A percentile compares a stretch with the other conserved stretches of the same genome.
These are phyloP conservation scores for Mucor indicus DNA, from an alignment of 371 early-diverging fungal species.

Conservation along the genomic window DNA sequence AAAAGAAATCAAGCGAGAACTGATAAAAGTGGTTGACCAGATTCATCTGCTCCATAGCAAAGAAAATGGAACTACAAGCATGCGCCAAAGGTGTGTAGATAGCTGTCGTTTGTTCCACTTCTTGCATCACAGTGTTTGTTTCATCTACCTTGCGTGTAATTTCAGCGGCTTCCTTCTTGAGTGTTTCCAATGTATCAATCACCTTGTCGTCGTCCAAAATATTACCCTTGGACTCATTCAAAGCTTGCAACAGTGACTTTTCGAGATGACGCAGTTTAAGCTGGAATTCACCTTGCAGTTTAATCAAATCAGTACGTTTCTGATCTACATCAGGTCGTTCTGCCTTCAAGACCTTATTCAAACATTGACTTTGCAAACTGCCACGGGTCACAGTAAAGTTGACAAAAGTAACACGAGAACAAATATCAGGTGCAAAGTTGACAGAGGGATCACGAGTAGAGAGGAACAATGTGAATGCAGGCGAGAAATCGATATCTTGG, in stretches of 20 bases:
- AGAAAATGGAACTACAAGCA: slow-evolving; percentile 92
- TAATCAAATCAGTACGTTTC: slow-evolving; percentile 89
- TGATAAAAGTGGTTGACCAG: slow-evolving; percentile 93
- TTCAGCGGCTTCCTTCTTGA: slow-evolving; percentile 95
- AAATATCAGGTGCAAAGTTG: slow-evolving; percentile 93
- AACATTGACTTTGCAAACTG: slow-evolving; percentile 94
- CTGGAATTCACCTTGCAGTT: slow-evolving; percentile 96
- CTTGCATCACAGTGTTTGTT: slow-evolving; percentile 92
- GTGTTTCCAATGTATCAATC: slow-evolving; percentile 88
- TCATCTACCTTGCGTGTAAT: slow-evolving; percentile 90
- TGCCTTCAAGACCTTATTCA: slow-evolving; percentile 91
- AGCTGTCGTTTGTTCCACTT: slow-evolving; percentile 90
- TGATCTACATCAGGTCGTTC: slow-evolving; percentile 95
- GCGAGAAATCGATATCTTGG: slow-evolving; percentile 98
- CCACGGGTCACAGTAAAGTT: slow-evolving; percentile 97
- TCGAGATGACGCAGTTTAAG: slow-evolving; percentile 91
- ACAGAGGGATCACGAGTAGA: slow-evolving; percentile 93
- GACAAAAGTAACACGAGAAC: slow-evolving; percentile 96
- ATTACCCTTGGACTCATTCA: slow-evolving; percentile 94
- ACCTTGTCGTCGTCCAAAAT: slow-evolving; percentile 96
- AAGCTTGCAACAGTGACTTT: slow-evolving; percentile 87
- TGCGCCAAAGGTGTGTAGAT: slow-evolving; percentile 91
- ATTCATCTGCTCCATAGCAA: slow-evolving; percentile 92
- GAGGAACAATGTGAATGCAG: slow-evolving; percentile 92
- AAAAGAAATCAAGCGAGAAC: slow-evolving; percentile 96